Percentiles rank a stretch among this genome's conserved stretches.
Evolutionary conservation across 2,329 filamentous ascomycete species (phyloP).

Genomic region (Rhynchosporium secalis): DNA sequence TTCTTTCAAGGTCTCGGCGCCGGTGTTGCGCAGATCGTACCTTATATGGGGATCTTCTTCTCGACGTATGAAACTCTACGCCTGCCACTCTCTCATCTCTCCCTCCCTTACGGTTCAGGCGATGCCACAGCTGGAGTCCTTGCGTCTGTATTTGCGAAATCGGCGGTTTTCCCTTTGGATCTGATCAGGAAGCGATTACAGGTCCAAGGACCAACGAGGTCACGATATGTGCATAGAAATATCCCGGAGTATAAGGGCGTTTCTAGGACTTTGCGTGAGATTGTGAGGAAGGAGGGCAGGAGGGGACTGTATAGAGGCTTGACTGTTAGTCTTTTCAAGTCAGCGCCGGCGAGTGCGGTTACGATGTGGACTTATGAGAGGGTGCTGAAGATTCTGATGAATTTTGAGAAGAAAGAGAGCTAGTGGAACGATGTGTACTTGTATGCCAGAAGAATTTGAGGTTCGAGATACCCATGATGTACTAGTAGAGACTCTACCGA

Average conservation of each 20-base stretch:
- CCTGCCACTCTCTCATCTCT: conserved; percentile 53
- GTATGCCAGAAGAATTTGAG: background rate
- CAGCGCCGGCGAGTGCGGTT: conserved; percentile 76
- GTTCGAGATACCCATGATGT: background rate
- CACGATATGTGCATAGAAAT: conserved; percentile 77
- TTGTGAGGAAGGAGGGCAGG: conserved; percentile 71
- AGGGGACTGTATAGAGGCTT: conserved; percentile 85
- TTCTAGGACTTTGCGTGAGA: conserved; percentile 62
- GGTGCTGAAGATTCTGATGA: conserved; percentile 45
- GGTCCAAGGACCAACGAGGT: conserved; percentile 86
- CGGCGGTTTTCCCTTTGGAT: conserved; percentile 88
- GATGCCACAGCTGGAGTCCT: conserved; percentile 81
- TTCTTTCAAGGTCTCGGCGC: conserved; percentile 89
- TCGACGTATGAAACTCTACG: conserved; percentile 79
- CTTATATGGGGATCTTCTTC: conserved; percentile 98
- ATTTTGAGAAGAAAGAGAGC: conserved; percentile 30
- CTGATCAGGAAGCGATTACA: conserved; percentile 90
- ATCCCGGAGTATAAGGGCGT: conserved; percentile 81
- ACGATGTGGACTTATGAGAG: conserved; percentile 79
- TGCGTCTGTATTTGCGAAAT: conserved; percentile 82
- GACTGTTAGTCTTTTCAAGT: conserved; percentile 83
- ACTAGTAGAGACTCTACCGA: background rate
- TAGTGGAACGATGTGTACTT: background rate
- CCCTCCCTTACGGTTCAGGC: conserved; percentile 70
- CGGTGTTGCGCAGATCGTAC: conserved; percentile 82